Percentiles rank a stretch among this genome's conserved stretches.
Conservation (phyloP, 2,329 filamentous ascomycete genomes). For the Phaeosphaeria sp. region DNA sequence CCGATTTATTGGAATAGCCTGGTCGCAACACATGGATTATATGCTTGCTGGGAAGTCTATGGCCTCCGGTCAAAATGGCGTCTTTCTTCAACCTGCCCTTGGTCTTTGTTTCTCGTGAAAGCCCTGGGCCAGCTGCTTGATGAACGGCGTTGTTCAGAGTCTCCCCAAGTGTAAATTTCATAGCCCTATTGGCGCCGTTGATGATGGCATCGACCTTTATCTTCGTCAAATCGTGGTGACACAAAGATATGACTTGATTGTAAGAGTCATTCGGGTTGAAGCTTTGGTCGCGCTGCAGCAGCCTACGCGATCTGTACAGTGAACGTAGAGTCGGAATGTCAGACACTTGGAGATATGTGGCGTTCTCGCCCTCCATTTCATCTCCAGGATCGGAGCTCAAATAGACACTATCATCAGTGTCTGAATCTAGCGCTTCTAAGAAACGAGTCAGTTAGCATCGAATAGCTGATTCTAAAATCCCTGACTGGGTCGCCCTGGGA, state of each 20-base stretch:
- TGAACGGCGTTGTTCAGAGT: conserved; percentile 37
- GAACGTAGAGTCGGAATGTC: conserved; percentile 37
- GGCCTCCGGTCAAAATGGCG: conserved; percentile 33
- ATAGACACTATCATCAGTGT: neutral
- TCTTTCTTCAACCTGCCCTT: conserved; percentile 25
- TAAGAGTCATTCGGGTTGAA: conserved; percentile 37
- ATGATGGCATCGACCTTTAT: conserved; percentile 45
- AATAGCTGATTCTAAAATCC: neutral
- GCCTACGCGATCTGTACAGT: conserved; percentile 33
- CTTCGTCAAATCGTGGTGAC: conserved; percentile 39
- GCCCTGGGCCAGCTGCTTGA: conserved; percentile 34
- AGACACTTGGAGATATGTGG: conserved; percentile 12
- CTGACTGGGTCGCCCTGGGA: neutral
- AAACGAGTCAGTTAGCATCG: neutral
- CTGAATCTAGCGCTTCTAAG: neutral
- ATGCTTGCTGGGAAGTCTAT: conserved; percentile 35
- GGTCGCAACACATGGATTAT: conserved; percentile 43
- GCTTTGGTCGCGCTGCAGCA: conserved; percentile 35
- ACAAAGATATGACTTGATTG: conserved; percentile 40
- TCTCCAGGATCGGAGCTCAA: neutral
- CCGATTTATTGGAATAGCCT: conserved; percentile 24
- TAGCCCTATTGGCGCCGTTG: conserved; percentile 32
- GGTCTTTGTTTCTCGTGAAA: conserved; percentile 27
- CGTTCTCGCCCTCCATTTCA: neutral
- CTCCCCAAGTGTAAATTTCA: conserved; percentile 4